A percentile compares a stretch with the other conserved stretches of the same genome.
These are phyloP conservation scores for Metarhizium rileyi DNA, from an alignment of 2,329 filamentous ascomycete species.

Conservation along the genomic window DNA sequence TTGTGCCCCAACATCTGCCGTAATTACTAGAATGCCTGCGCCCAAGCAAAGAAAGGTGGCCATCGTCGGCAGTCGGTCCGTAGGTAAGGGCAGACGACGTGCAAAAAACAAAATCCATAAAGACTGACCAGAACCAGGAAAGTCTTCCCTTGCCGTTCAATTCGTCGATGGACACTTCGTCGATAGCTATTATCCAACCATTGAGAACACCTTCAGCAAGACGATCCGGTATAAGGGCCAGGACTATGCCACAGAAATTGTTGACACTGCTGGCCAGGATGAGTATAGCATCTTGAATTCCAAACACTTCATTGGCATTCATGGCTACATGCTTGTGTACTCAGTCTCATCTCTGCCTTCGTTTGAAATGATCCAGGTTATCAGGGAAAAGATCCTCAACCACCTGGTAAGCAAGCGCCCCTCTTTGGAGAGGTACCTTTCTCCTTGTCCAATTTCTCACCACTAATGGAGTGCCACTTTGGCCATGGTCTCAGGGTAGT, in stretches of 20 bases:
- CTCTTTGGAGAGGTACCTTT: not conserved
- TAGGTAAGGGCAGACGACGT: conserved; percentile 36
- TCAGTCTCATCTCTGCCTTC: conserved; percentile 90
- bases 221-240: conserved; percentile 87
- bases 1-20: not conserved
- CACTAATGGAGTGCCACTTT: not conserved
- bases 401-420: conserved; percentile 64
- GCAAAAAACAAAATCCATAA: not conserved
- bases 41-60: conserved; percentile 90
- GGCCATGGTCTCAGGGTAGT: conserved; percentile 52
- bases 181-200: conserved; percentile 97
- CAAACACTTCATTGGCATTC: conserved; percentile 98
- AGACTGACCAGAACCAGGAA: conserved; percentile 48
- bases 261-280: conserved; percentile 97
- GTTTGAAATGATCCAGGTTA: conserved; percentile 95
- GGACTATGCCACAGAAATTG: conserved; percentile 92
- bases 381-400: conserved; percentile 94
- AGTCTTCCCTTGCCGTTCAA: conserved; percentile 93
- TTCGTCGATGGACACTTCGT: conserved; percentile 98
- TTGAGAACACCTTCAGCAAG: conserved; percentile 98
- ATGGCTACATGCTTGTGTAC: conserved; percentile 98
- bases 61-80: conserved; percentile 88
- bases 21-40: conserved; percentile 44
- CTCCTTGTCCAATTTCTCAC: not conserved
- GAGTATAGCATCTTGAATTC: conserved; percentile 98